Evolutionary conservation across 441 rosid genomes (phyloP), one percentile per base, ranked within the genome.

Genomic region (Jatropha multifida): DNA sequence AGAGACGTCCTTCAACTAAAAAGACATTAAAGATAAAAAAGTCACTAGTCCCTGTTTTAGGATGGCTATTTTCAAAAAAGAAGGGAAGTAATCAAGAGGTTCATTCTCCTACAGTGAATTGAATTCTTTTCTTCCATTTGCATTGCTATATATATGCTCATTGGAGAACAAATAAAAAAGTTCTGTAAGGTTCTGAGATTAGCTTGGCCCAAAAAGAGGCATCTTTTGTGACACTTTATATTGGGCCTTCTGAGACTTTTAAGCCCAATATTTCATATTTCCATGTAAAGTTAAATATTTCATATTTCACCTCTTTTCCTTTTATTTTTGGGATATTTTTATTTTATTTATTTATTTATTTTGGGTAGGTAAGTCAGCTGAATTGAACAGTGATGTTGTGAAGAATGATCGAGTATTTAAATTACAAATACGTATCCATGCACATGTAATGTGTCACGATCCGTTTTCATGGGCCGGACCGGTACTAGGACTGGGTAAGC

Each of bases 1-100:
- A 76, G 72, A 78, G 69, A 63, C 74, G 71, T 60, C 68, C 73
- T 44, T 32, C 74, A 26, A 61, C 14, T 23, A 77, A 40, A 46
- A 79, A 74, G 79, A 76, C 67, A 11, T 78, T 64, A 69, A 86
- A 75, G 80, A 85, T 56, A 3, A 56, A 79, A 72, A 85, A 79
- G 77, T 65, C 86, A 18, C 6, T 85, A 38, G 78, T 76, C 44
- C 87, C 90, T 27, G 18, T 89, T 56, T 77, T 88, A 23, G 85
- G 91, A 61, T 82, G 93, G 91, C 74, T 89, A 32, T 85, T 89
- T 75, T 58, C 87, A 17, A 89, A 75, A 77, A 87, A 85, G 81
- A 87, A 87, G 70, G 83, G 68, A 72, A 69, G 2, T 3, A 42
- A 41, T 23, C 73, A 27, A 1, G 69, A 66, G 0, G 40, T 2